A percentile compares a stretch with the other conserved stretches of the same genome.
Evolutionary conservation across 2,329 filamentous ascomycete genomes (phyloP).

Genomic region (Colletotrichum sp.): DNA sequence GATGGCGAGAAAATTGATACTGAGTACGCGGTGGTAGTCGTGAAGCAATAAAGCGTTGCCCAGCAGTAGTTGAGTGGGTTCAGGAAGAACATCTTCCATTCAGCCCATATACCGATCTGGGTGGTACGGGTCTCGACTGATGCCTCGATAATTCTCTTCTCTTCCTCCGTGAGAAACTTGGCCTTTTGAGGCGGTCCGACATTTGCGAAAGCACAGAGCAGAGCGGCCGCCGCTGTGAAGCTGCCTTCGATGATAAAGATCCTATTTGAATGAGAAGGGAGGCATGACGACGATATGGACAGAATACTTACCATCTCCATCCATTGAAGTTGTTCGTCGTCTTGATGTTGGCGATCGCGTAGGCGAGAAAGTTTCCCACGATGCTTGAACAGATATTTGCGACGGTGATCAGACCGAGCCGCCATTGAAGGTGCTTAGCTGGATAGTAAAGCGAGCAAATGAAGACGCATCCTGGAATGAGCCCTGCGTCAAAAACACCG

Average conservation of each 20-base stretch:
- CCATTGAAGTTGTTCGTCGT: conserved; percentile 23
- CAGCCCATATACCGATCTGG: neutral
- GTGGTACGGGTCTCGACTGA: conserved; percentile 1
- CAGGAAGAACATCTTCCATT: conserved; percentile 19
- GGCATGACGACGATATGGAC: accelerated
- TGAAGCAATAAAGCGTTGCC: conserved; percentile 20
- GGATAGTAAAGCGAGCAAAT: conserved; percentile 28
- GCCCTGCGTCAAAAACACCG: conserved; percentile 27
- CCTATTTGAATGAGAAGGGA: conserved; percentile 5
- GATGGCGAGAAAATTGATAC: conserved; percentile 24
- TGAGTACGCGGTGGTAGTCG: conserved; percentile 21
- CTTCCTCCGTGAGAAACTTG: conserved; percentile 15
- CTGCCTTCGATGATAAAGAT: conserved; percentile 42
- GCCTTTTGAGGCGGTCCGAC: conserved; percentile 19
- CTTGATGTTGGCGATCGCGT: conserved; percentile 27
- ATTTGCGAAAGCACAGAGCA: conserved; percentile 21
- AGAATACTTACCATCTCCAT: conserved; percentile 23
- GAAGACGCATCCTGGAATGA: conserved; percentile 28
- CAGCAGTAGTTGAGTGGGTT: conserved; percentile 24
- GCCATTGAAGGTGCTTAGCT: conserved; percentile 25
- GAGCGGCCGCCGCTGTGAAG: conserved; percentile 27
- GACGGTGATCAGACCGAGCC: conserved; percentile 26
- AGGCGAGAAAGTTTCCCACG: conserved; percentile 26
- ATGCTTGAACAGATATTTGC: conserved; percentile 28
- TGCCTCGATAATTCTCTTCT: conserved; percentile 1